phyloP scores from a whole-genome alignment of 352 stramenopile species.

The Phytopythium oedochilum region DNA sequence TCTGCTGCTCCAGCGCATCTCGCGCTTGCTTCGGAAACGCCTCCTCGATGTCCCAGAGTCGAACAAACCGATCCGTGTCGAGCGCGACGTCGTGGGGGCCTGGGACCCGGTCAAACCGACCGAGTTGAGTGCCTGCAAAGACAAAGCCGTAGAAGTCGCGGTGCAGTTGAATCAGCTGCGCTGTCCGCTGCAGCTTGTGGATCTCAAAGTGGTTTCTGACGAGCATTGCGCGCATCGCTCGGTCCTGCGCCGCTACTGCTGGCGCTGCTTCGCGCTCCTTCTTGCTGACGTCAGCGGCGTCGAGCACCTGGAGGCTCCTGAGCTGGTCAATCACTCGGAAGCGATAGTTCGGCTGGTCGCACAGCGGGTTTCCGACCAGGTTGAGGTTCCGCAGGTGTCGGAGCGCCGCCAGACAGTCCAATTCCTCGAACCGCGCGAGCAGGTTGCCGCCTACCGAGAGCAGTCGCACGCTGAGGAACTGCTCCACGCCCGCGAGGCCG shows the following conservation, averaged over 20 bases:
- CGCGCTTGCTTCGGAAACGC: conserved; percentile 20
- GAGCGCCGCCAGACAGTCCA: conserved; percentile 32
- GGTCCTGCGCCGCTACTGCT: conserved; percentile 51
- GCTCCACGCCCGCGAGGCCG: conserved; percentile 42
- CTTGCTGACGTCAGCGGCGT: conserved; percentile 50
- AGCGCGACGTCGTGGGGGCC: conserved; percentile 33
- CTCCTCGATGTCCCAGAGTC: conserved; percentile 46
- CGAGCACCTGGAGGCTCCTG: conserved; percentile 42
- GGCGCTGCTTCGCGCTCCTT: conserved; percentile 48
- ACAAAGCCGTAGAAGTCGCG: conserved; percentile 56
- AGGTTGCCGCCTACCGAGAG: conserved; percentile 65
- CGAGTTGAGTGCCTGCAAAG: conserved; percentile 25
- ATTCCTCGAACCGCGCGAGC: conserved; percentile 33
- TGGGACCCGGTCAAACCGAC: conserved; percentile 52
- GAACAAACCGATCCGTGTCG: conserved; percentile 35
- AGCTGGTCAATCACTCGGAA: conserved; percentile 49
- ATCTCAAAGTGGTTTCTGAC: conserved; percentile 68
- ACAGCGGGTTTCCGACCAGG: conserved; percentile 70
- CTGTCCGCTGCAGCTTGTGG: conserved; percentile 58
- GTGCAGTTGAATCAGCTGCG: conserved; percentile 39
- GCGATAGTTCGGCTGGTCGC: conserved; percentile 68
- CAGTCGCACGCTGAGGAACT: conserved; percentile 54
- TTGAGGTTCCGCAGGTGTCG: conserved; percentile 57
- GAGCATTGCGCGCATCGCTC: conserved; percentile 39
- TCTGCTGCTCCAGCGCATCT: conserved; percentile 42